Evolutionary conservation across 1,284 basidiomycete species (phyloP).

Genomic region (Ceratobasidium papillatum): DNA sequence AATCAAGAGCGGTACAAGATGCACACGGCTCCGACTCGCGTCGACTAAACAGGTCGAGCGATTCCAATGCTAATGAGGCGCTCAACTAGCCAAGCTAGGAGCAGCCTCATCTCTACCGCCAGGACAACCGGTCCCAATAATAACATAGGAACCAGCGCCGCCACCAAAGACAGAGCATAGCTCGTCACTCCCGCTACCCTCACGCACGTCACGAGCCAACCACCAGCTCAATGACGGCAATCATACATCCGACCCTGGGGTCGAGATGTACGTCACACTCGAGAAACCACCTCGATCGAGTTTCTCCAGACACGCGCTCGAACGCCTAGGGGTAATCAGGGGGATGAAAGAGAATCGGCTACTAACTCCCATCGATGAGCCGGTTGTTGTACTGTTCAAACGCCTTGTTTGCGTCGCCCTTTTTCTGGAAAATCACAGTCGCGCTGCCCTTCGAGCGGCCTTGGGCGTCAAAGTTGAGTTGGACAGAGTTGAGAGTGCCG

Average conservation of each 20-base stretch:
- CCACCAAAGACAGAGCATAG: not conserved
- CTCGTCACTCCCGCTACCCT: constrained; percentile 1
- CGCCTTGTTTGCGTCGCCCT: constrained; percentile 91
- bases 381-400: constrained; percentile 97
- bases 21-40: not conserved
- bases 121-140: not conserved
- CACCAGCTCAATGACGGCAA: constrained; percentile 2
- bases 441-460: constrained; percentile 93
- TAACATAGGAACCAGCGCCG: not conserved
- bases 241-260: not conserved
- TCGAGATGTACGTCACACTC: not conserved
- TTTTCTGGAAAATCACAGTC: constrained; percentile 84
- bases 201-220: constrained; percentile 2
- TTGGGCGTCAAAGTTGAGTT: constrained; percentile 83
- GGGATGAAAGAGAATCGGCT: constrained; percentile 47
- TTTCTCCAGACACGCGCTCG: constrained; percentile 19
- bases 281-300: not conserved
- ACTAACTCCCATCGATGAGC: constrained; percentile 99
- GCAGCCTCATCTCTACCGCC: constrained; percentile 14
- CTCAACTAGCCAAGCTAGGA: constrained; percentile 22
- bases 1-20: not conserved
- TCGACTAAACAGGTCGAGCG: not conserved
- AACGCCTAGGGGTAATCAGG: constrained; percentile 12
- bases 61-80: not conserved
- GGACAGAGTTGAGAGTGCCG: constrained; percentile 84